These are phyloP conservation scores for Oryza nivara DNA, from an alignment of 176 grass and related monocot species.

Conservation along the genomic window DNA sequence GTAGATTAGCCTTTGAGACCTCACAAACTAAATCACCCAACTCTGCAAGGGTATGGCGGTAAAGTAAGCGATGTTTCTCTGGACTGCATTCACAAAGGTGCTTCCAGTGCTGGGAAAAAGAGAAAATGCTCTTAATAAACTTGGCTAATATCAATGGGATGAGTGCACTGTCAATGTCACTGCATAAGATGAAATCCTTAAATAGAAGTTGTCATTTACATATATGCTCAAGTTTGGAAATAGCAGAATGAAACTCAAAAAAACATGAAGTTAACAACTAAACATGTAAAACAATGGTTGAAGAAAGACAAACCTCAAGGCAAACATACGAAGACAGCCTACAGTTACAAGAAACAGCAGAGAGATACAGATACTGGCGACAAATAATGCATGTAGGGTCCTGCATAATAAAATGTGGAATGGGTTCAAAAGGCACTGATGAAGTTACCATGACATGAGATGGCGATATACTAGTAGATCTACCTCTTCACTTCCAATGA, in stretches of 20 bases:
- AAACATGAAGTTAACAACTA: constrained; percentile 1
- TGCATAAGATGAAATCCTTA: constrained; percentile 34
- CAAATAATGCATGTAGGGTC: constrained; percentile 90
- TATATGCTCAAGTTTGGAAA: neutral
- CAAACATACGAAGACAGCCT: constrained; percentile 76
- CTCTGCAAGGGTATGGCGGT: constrained; percentile 90
- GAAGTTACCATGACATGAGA: constrained; percentile 19
- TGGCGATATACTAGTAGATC: constrained; percentile 3
- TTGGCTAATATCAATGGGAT: constrained; percentile 24
- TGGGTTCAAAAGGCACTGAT: constrained; percentile 32
- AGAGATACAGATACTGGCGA: constrained; percentile 90
- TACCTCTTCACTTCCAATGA: constrained; percentile 93
- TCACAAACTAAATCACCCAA: constrained; percentile 69
- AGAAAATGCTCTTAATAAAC: constrained; percentile 29
- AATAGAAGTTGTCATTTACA: constrained; percentile 8
- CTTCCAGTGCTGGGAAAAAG: constrained; percentile 81
- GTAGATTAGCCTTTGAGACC: constrained; percentile 27
- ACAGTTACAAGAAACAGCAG: constrained; percentile 74
- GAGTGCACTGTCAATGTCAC: neutral
- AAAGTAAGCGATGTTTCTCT: constrained; percentile 75
- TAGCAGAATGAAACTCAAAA: neutral
- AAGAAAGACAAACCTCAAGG: constrained; percentile 62
- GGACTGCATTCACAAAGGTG: constrained; percentile 91
- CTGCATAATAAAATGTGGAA: constrained; percentile 55
- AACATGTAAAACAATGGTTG: constrained; percentile 26